These are phyloP conservation scores for Coemansia biformis DNA, from an alignment of 192 early-diverging fungal genomes.

Conservation along the genomic window DNA sequence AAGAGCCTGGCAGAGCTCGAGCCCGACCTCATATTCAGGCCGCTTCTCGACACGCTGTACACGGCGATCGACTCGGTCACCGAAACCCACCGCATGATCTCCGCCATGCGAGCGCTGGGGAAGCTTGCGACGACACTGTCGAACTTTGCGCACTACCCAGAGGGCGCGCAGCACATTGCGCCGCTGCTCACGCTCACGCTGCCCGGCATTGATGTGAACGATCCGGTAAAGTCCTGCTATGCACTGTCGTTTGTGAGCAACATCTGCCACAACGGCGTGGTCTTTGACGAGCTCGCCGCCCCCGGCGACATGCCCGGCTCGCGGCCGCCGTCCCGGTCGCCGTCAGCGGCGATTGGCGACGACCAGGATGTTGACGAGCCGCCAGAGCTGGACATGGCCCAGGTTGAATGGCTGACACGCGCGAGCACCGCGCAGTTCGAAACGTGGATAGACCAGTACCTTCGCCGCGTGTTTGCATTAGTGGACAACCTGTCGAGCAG, in stretches of 20 bases:
- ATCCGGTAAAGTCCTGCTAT: constrained; percentile 70
- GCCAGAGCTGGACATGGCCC: constrained; percentile 53
- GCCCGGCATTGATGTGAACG: constrained; percentile 93
- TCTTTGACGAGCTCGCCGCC: constrained; percentile 36
- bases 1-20: constrained; percentile 57
- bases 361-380: constrained; percentile 32
- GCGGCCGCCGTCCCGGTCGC: constrained; percentile 20
- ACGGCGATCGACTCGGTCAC: constrained; percentile 71
- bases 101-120: constrained; percentile 70
- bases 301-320: constrained; percentile 31
- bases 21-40: constrained; percentile 72
- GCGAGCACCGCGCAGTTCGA: constrained; percentile 79
- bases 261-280: constrained; percentile 42
- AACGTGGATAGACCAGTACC: constrained; percentile 78
- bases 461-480: constrained; percentile 71
- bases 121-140: constrained; percentile 68
- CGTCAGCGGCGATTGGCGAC: constrained; percentile 48
- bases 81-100: constrained; percentile 84
- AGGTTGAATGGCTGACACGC: constrained; percentile 64
- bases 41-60: constrained; percentile 77
- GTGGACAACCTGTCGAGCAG: constrained; percentile 51
- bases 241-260: constrained; percentile 41
- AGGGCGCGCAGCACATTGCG: constrained; percentile 76
- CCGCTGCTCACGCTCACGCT: constrained; percentile 73
- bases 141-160: constrained; percentile 68